Conservation (phyloP, 2,329 filamentous ascomycete genomes). For the Colletotrichum sp. region DNA sequence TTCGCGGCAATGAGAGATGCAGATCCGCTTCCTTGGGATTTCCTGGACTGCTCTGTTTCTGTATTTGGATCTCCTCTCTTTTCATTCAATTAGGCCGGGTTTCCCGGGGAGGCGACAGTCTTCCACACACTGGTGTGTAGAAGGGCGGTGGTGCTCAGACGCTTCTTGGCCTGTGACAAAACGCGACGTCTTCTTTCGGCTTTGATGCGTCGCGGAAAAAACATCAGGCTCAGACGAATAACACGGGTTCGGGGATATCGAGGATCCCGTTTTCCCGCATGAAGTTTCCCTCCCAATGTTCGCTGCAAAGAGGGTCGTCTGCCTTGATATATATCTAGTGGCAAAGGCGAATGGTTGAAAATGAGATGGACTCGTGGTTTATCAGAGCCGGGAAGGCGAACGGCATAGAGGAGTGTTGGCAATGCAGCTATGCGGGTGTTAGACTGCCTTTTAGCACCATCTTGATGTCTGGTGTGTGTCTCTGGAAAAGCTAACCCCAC, state of each 20-base stretch:
- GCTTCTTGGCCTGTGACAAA: not conserved
- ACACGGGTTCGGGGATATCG: not conserved
- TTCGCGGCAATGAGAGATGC: not conserved
- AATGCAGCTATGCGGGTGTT: not conserved
- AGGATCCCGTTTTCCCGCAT: not conserved
- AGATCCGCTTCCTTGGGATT: fast-evolving
- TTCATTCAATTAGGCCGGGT: not conserved
- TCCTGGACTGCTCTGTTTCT: not conserved
- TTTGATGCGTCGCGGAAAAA: not conserved
- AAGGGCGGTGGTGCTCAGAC: not conserved
- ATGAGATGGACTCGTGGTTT: not conserved
- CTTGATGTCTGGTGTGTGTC: not conserved
- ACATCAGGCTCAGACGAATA: not conserved
- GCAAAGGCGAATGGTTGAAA: not conserved
- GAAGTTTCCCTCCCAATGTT: not conserved
- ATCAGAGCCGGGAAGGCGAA: not conserved
- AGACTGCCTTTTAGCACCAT: not conserved
- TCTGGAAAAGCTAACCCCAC: not conserved
- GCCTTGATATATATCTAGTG: not conserved
- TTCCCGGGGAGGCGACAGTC: not conserved
- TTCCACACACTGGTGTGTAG: not conserved
- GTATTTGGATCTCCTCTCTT: not conserved
- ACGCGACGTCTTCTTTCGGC: not conserved
- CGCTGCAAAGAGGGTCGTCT: not conserved
- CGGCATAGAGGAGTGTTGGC: not conserved